phyloP scores from a whole-genome alignment of 306 rosid species.

The Cercis canadensis region DNA sequence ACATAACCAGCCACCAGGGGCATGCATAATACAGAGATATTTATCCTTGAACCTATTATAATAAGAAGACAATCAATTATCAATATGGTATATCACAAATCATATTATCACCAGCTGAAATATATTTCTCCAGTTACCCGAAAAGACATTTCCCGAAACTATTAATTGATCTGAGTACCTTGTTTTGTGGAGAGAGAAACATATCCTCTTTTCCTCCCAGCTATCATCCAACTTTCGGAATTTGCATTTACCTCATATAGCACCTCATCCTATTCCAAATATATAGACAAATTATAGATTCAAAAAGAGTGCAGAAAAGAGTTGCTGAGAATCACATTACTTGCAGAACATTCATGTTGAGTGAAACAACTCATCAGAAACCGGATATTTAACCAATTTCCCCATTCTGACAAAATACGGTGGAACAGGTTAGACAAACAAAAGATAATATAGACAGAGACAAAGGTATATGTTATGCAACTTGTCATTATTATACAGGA shows the following conservation, averaged over 20 bases:
- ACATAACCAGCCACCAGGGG: conserved; percentile 94
- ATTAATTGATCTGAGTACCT: conserved; percentile 54
- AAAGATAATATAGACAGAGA: conserved; percentile 8
- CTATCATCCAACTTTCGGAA: conserved; percentile 94
- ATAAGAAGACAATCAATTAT: conserved; percentile 32
- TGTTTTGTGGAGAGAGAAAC: conserved; percentile 70
- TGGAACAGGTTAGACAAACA: conserved; percentile 7
- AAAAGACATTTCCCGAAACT: not conserved
- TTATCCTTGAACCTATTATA: conserved; percentile 80
- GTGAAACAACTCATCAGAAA: conserved; percentile 18
- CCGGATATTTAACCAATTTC: conserved; percentile 16
- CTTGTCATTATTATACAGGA: conserved; percentile 6
- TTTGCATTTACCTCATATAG: conserved; percentile 84
- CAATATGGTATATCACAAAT: conserved; percentile 22
- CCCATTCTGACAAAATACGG: not conserved
- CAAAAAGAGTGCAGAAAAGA: conserved; percentile 6
- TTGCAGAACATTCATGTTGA: conserved; percentile 5
- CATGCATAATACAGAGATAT: conserved; percentile 82
- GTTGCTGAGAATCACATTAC: conserved; percentile 10
- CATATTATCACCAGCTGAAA: conserved; percentile 18
- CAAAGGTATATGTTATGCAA: not conserved
- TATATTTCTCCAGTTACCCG: conserved; percentile 5
- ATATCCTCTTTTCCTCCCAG: conserved; percentile 98
- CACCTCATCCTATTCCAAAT: conserved; percentile 73
- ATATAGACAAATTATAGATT: conserved; percentile 31